These are phyloP conservation scores for Ophiostoma quercus DNA, from an alignment of 2,329 filamentous ascomycete genomes.

Conservation along the genomic window DNA sequence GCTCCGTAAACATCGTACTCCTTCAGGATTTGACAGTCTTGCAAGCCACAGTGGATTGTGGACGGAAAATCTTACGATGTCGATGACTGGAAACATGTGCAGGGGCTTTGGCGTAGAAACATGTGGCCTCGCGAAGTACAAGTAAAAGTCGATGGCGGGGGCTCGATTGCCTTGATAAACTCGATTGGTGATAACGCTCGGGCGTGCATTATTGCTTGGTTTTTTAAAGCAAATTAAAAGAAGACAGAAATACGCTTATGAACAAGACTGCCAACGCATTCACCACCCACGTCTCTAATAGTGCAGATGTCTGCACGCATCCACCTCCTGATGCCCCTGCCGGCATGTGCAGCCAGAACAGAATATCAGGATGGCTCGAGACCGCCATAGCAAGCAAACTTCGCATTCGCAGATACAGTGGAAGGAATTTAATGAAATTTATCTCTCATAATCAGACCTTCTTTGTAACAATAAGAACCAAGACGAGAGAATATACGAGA, in stretches of 20 bases:
- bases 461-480: not conserved
- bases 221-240: not conserved
- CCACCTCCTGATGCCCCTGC: not conserved
- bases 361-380: not conserved
- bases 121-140: not conserved
- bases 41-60: not conserved
- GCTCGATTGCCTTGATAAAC: not conserved
- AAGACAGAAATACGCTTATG: not conserved
- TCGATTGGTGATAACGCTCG: not conserved
- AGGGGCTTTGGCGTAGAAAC: not conserved
- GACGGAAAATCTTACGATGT: not conserved
- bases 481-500: not conserved
- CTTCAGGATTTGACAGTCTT: not conserved
- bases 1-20: not conserved
- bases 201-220: no score
- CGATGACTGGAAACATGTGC: slow-evolving; percentile 1
- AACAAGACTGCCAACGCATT: not conserved
- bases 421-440: no score
- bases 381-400: not conserved
- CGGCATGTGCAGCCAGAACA: not conserved
- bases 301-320: not conserved
- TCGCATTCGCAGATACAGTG: not conserved
- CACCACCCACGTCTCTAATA: not conserved
- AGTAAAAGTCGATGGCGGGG: not conserved
- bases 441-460: no score